A percentile compares a stretch with the other conserved stretches of the same genome.
These are phyloP conservation scores for Phytophthora sansomeana DNA, from an alignment of 352 stramenopile species.

Conservation along the genomic window DNA sequence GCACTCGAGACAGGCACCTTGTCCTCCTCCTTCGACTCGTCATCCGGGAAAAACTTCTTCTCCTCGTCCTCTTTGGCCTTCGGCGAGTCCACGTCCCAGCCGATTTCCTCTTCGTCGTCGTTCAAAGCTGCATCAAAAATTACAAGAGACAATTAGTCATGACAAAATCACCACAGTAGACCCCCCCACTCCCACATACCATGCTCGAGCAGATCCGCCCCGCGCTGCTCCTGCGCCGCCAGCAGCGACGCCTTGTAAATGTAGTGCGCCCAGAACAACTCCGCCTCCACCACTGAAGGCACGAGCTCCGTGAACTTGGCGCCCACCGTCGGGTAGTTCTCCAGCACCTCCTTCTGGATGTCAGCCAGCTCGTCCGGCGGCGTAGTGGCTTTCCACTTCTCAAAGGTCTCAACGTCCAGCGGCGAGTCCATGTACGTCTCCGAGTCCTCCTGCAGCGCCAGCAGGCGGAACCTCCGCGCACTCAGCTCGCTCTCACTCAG, in stretches of 20 bases:
- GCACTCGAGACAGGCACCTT: conserved; percentile 20
- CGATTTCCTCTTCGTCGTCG: conserved; percentile 73
- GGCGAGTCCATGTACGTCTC: conserved; percentile 72
- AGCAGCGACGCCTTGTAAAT: conserved; percentile 80
- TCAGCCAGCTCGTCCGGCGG: conserved; percentile 44
- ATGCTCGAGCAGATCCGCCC: conserved; percentile 69
- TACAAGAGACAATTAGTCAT: conserved; percentile 7
- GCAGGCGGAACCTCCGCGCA: conserved; percentile 61
- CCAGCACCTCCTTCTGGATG: conserved; percentile 63
- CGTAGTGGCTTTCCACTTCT: conserved; percentile 60
- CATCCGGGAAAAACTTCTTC: conserved; percentile 52
- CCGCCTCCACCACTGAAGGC: conserved; percentile 51
- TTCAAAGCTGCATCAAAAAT: conserved; percentile 47
- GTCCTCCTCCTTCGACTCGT: conserved; percentile 52
- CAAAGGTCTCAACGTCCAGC: conserved; percentile 66
- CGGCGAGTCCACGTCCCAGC: conserved; percentile 74
- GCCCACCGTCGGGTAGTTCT: conserved; percentile 68
- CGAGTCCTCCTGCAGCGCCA: conserved; percentile 69
- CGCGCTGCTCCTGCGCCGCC: conserved; percentile 71
- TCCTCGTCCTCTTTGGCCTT: conserved; percentile 46
- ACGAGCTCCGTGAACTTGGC: conserved; percentile 69
- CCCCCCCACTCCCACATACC: conserved; percentile 34
- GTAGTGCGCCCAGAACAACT: conserved; percentile 77
- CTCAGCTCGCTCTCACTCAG: conserved; percentile 48
- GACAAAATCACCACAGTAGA: not conserved